These are phyloP conservation scores for Eucalyptus sp. DNA, from an alignment of 345 rosid genomes.

Conservation along the genomic window DNA sequence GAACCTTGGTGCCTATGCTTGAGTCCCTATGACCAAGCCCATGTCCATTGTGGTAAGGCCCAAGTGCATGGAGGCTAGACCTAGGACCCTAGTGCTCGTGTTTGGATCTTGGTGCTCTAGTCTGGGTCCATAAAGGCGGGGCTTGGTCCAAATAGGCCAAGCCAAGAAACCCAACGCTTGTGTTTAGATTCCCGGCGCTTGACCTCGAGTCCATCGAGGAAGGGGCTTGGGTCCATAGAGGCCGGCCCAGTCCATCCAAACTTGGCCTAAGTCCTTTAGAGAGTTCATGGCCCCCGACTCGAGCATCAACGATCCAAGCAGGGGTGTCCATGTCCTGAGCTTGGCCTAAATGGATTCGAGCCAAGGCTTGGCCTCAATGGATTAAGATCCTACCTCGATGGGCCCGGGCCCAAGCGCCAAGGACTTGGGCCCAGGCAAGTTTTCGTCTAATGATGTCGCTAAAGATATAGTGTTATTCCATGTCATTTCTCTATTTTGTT, in stretches of 20 bases:
- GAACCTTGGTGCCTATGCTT: not conserved
- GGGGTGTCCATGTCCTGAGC: not conserved
- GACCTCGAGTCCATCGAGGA: not conserved
- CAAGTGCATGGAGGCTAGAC: not conserved
- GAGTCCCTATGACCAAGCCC: rapidly evolving
- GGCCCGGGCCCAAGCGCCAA: rapidly evolving
- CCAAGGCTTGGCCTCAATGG: not conserved
- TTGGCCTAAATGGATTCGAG: not conserved
- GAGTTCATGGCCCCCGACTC: rapidly evolving
- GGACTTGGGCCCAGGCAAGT: rapidly evolving
- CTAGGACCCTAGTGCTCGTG: rapidly evolving
- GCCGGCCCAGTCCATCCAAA: rapidly evolving
- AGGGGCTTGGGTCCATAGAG: too few relatives aligned
- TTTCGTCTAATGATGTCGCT: rapidly evolving
- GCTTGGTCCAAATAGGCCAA: not conserved
- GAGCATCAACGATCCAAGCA: too few relatives aligned
- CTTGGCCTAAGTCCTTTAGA: too few relatives aligned
- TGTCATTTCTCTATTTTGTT: not conserved
- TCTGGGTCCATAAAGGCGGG: rapidly evolving
- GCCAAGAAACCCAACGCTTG: not conserved
- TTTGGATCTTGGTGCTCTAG: not conserved
- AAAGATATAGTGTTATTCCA: not conserved
- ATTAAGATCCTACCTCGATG: not conserved
- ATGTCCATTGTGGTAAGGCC: not conserved
- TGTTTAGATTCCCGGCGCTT: rapidly evolving